Evolutionary conservation across 306 rosid genomes (phyloP), one percentile per base, ranked within the genome.

Genomic region (Citrullus amarus): DNA sequence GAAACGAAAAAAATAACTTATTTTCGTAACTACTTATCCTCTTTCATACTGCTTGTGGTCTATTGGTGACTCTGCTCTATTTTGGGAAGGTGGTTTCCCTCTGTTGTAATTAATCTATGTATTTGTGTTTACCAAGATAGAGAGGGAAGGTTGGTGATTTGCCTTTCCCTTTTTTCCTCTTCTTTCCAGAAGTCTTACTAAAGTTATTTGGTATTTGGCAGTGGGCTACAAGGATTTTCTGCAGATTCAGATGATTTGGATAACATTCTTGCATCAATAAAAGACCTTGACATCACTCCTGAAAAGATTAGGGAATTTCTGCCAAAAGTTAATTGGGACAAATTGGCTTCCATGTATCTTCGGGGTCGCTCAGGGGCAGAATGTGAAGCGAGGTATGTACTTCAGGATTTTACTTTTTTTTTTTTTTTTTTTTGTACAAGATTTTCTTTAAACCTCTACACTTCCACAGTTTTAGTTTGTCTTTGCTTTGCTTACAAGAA

Each of bases 291-390:
- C 61, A 82, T 92, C 69, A 83, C 88, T 6, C 88, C 92, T 20
- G 88, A 83, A 63, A 79, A 61, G 73, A 87, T 91, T 53, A 86
- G 88, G 82, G 88, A 82, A 44, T 92, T 91, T 88, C 77, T 89
- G 77, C 96, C 93, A 34, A 86, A 91, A 80, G 96, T 95, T 82
- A 84, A 91, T 75, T 92, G 98, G 98, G 93, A 95, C 70, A 85
- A 78, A 56, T 80, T 95, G 82, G 97, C 98, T 85, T 87, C 91
- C 80, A 89, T 82, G 85, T 82, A 92, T 81, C 80, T 86, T 75
- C 82, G 79, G 60, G 91, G 97, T 44, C 97, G 83, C 80, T 86
- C 91, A 7, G 93, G 91, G 78, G 91, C 90, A 66, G 97, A 95
- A 92, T 95, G 98, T 81, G 90, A 88, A 92, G 87, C 96, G 48